phyloP scores from a whole-genome alignment of 805 yeast species.

The Sugiyamaella mastotermitis region DNA sequence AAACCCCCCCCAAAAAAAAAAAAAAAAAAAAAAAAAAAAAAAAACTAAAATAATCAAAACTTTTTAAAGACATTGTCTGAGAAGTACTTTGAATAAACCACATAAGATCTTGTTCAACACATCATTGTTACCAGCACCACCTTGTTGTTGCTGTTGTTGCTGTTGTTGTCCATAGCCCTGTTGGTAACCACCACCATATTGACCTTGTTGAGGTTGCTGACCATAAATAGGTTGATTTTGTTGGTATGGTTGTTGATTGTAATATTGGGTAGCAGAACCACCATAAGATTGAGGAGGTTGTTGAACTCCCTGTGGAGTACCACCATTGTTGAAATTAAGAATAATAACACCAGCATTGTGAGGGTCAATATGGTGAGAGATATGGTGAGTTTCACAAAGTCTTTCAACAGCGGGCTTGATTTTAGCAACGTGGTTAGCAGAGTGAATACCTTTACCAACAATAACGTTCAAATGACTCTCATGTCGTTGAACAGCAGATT shows the following conservation, averaged over 20 bases:
- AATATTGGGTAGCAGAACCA: constrained; percentile 8
- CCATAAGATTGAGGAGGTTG: constrained; percentile 7
- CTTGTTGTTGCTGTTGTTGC: constrained; percentile 21
- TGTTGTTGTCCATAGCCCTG: constrained; percentile 9
- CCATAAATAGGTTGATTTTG: not conserved
- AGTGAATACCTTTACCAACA: constrained; percentile 91
- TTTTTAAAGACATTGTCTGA: constrained; percentile 1
- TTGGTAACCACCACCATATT: constrained; percentile 5
- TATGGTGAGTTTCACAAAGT: constrained; percentile 59
- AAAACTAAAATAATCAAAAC: too few species aligned
- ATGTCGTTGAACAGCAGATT: constrained; percentile 49
- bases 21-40: too few species aligned
- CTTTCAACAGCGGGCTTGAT: constrained; percentile 84
- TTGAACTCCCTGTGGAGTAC: not conserved
- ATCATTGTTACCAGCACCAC: constrained; percentile 12
- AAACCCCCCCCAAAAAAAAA: too few species aligned
- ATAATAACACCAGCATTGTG: constrained; percentile 78
- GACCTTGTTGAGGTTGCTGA: constrained; percentile 3
- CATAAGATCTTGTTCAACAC: constrained; percentile 16
- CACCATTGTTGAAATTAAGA: constrained; percentile 2
- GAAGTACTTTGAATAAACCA: constrained; percentile 17
- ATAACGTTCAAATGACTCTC: constrained; percentile 70
- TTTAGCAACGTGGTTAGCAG: constrained; percentile 75
- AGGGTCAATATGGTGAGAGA: constrained; percentile 56
- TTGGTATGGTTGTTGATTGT: constrained; percentile 5